A percentile compares a stretch with the other conserved stretches of the same genome.
Evolutionary conservation across 2,329 filamentous ascomycete genomes (phyloP).

Genomic region (Aspergillus calidoustus): DNA sequence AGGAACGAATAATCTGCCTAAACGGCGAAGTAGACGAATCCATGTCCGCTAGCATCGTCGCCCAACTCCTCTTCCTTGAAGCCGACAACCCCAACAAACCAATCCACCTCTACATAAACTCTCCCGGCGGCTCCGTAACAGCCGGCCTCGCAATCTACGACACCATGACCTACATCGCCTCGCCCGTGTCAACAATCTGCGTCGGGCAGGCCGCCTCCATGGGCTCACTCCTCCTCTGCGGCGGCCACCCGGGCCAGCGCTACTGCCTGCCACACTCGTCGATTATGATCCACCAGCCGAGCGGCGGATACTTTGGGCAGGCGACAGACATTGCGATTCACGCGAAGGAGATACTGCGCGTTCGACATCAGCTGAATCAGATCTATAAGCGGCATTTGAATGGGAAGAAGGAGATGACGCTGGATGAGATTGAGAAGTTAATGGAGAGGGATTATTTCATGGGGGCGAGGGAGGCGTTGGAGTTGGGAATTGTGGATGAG

Average conservation of each 20-base stretch:
- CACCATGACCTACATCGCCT: conserved; percentile 96
- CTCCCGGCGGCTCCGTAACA: conserved; percentile 88
- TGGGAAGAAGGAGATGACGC: conserved; percentile 64
- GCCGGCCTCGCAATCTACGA: conserved; percentile 91
- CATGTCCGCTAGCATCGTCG: conserved; percentile 90
- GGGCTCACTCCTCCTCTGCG: conserved; percentile 86
- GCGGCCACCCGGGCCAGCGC: conserved; percentile 81
- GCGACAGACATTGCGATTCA: conserved; percentile 91
- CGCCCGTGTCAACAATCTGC: conserved; percentile 92
- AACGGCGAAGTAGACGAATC: conserved; percentile 91
- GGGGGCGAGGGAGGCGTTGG: conserved; percentile 83
- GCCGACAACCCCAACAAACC: conserved; percentile 93
- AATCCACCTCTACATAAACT: conserved; percentile 98
- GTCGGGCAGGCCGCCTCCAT: conserved; percentile 94
- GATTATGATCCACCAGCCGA: conserved; percentile 97
- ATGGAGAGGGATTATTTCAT: conserved; percentile 98
- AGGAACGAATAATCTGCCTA: conserved; percentile 93
- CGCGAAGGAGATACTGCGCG: conserved; percentile 90
- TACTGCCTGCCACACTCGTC: conserved; percentile 91
- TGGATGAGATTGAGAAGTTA: conserved; percentile 86
- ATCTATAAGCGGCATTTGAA: conserved; percentile 90
- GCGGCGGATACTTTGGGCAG: conserved; percentile 72
- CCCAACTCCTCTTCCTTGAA: conserved; percentile 96
- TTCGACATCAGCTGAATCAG: conserved; percentile 82
- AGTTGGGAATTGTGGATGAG: conserved; percentile 90